phyloP scores from a whole-genome alignment of 768 basidiomycete genomes.

The Mrakia frigida region DNA sequence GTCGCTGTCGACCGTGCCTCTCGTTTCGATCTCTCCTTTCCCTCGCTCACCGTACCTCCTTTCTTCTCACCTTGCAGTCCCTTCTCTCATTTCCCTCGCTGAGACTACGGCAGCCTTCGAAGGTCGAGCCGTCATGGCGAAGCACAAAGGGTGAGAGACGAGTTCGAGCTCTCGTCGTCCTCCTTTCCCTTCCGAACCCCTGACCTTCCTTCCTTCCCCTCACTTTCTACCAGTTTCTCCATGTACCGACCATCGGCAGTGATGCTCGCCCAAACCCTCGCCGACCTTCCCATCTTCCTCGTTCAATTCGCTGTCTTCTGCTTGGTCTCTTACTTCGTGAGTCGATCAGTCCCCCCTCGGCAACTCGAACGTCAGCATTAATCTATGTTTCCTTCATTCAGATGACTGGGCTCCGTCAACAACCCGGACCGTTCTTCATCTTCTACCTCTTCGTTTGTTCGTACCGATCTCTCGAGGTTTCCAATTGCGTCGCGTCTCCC shows the following conservation, averaged over 20 bases:
- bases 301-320: constrained; percentile 52
- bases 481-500: too few species aligned
- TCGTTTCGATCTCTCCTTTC: not conserved
- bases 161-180: not conserved
- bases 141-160: constrained; percentile 12
- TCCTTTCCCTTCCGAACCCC: not conserved
- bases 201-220: not conserved
- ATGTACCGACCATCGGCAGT: constrained; percentile 49
- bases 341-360: constrained; percentile 49
- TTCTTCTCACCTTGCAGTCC: not conserved
- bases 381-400: constrained; percentile 50
- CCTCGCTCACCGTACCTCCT: not conserved
- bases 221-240: constrained; percentile 40
- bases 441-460: constrained; percentile 64
- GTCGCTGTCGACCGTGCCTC: too few species aligned
- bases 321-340: constrained; percentile 82
- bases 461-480: too few species aligned
- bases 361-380: constrained; percentile 52
- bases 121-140: constrained; percentile 20
- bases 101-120: constrained; percentile 24
- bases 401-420: constrained; percentile 60
- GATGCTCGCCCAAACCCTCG: constrained; percentile 43
- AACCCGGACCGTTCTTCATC: constrained; percentile 56
- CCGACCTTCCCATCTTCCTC: constrained; percentile 47
- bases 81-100: constrained; percentile 14